A percentile compares a stretch with the other conserved stretches of the same genome.
These are phyloP conservation scores for Lyophyllum semitale DNA, from an alignment of 768 basidiomycete species.

Conservation along the genomic window DNA sequence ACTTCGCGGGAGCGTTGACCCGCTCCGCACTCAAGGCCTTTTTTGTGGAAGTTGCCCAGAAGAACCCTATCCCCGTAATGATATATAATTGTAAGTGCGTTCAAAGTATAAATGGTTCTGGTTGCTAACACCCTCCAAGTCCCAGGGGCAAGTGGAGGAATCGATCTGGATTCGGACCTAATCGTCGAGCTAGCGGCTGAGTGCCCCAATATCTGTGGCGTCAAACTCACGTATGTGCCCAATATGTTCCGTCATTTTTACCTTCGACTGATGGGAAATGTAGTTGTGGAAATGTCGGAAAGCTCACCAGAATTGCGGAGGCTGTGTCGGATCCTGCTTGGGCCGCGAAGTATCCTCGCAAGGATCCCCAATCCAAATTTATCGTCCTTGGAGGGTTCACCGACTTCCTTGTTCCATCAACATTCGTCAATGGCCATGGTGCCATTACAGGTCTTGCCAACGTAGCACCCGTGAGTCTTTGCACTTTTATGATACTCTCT, in stretches of 20 bases:
- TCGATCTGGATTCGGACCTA: constrained; percentile 89
- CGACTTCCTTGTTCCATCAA: constrained; percentile 79
- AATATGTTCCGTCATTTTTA: not conserved
- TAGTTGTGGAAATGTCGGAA: constrained; percentile 91
- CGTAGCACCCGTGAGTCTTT: constrained; percentile 63
- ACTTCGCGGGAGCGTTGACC: constrained; percentile 80
- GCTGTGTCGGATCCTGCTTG: constrained; percentile 62
- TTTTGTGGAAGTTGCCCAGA: constrained; percentile 74
- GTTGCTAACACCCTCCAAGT: constrained; percentile 40
- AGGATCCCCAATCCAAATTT: constrained; percentile 68
- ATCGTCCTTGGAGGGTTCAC: constrained; percentile 83
- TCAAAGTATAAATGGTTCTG: constrained; percentile 6
- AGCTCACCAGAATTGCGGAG: constrained; percentile 82
- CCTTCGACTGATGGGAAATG: constrained; percentile 1
- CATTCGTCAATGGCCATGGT: constrained; percentile 76
- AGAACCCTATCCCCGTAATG: constrained; percentile 84
- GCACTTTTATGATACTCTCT: constrained; percentile 10
- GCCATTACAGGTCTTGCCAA: constrained; percentile 92
- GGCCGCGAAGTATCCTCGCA: constrained; percentile 61
- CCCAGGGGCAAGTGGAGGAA: constrained; percentile 85
- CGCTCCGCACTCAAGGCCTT: constrained; percentile 74
- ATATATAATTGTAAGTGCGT: constrained; percentile 79
- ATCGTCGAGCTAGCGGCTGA: constrained; percentile 78
- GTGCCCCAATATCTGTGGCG: constrained; percentile 78
- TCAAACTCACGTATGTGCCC: constrained; percentile 83